Conservation (phyloP, 139 green algal genomes). For the Closterium sp. region DNA sequence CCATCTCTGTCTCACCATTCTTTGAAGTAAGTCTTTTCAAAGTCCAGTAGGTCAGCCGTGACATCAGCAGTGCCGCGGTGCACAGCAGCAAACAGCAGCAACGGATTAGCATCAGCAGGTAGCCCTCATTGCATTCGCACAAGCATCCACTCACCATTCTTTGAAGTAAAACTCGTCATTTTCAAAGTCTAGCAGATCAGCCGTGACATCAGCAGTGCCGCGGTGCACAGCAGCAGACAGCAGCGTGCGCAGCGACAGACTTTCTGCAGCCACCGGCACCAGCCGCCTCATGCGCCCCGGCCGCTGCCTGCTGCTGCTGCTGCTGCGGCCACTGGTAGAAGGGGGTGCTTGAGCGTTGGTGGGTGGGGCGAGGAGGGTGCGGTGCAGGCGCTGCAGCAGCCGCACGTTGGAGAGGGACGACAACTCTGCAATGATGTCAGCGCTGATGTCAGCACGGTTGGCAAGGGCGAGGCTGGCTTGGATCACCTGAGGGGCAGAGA, state of each 20-base stretch:
- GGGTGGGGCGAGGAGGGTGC: background rate
- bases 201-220: background rate
- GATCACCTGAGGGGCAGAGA: background rate
- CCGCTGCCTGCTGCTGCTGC: background rate
- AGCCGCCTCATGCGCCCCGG: background rate
- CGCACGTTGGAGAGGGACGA: slow-evolving; percentile 11
- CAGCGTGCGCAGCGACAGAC: slow-evolving; percentile 24
- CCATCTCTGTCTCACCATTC: slow-evolving; percentile 31
- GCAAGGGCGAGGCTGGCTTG: background rate
- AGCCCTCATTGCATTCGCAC: too few relatives aligned
- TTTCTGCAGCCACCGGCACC: slow-evolving; percentile 13
- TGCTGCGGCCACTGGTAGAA: background rate
- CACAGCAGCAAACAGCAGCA: background rate
- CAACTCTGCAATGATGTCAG: slow-evolving; percentile 26
- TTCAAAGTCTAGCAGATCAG: slow-evolving; percentile 13
- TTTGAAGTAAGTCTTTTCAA: slow-evolving; percentile 28
- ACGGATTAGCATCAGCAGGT: too few relatives aligned
- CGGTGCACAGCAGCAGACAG: slow-evolving; percentile 4
- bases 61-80: background rate
- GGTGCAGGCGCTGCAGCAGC: slow-evolving; percentile 11
- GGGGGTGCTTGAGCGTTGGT: background rate
- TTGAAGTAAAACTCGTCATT: slow-evolving; percentile 28
- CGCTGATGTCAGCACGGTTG: background rate
- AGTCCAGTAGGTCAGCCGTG: background rate
- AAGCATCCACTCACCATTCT: slow-evolving; percentile 19